These are phyloP conservation scores for Rachicladosporium sp. DNA, from an alignment of 2,329 filamentous ascomycete genomes.

Conservation along the genomic window DNA sequence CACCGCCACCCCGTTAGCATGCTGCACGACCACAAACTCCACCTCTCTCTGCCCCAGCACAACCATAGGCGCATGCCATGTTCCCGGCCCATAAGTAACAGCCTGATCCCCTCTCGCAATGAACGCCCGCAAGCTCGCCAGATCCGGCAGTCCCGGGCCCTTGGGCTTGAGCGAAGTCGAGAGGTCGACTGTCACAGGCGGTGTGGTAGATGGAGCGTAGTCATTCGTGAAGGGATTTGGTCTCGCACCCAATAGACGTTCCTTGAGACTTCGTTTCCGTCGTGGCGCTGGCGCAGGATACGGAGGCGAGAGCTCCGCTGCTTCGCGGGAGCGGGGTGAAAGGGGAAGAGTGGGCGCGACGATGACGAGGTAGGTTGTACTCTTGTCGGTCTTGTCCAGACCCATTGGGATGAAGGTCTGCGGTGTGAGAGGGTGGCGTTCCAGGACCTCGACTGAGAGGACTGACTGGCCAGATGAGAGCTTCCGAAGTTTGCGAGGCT, in stretches of 20 bases:
- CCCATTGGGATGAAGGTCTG: conserved; percentile 83
- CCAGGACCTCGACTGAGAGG: conserved; percentile 63
- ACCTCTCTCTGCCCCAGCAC: conserved; percentile 59
- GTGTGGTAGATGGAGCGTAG: conserved; percentile 22
- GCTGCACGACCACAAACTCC: conserved; percentile 84
- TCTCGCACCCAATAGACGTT: conserved; percentile 30
- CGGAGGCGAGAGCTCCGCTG: conserved; percentile 18
- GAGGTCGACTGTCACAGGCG: conserved; percentile 4
- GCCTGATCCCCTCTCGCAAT: conserved; percentile 66
- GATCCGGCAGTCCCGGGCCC: conserved; percentile 55
- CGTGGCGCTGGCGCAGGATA: conserved; percentile 29
- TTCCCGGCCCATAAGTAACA: conserved; percentile 82
- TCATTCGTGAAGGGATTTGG: conserved; percentile 40
- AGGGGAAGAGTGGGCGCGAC: conserved; percentile 66
- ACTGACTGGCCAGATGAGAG: conserved; percentile 16
- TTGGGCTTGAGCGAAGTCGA: conserved; percentile 20
- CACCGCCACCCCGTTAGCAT: conserved; percentile 63
- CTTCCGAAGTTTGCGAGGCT: conserved; percentile 44
- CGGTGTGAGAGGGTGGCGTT: conserved; percentile 85
- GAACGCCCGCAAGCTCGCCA: conserved; percentile 61
- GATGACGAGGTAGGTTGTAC: conserved; percentile 63
- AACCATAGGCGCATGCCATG: conserved; percentile 96
- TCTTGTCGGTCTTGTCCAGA: conserved; percentile 33
- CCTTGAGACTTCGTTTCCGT: conserved; percentile 18
- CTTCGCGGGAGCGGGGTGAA: conserved; percentile 1